Conservation (phyloP, 1,139 yeast species). For the Geotrichum bryndzae region DNA sequence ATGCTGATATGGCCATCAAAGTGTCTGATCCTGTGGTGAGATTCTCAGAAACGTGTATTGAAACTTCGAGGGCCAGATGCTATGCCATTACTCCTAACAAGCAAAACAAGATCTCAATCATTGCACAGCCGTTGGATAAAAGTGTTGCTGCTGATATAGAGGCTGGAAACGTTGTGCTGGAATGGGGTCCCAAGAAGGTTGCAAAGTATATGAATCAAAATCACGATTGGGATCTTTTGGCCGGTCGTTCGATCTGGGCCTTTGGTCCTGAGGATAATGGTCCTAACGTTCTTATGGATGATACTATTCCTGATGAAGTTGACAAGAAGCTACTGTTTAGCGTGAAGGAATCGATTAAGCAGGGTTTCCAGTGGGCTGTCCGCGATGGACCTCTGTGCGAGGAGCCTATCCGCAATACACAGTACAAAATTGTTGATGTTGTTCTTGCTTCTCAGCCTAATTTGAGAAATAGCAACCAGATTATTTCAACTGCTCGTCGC, state of each 20-base stretch:
- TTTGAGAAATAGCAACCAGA: constrained; percentile 60
- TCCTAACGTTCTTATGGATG: constrained; percentile 65
- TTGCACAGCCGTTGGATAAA: constrained; percentile 69
- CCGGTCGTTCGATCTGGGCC: constrained; percentile 77
- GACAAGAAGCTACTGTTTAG: constrained; percentile 48
- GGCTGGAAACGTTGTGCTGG: constrained; percentile 25
- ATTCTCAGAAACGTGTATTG: constrained; percentile 72
- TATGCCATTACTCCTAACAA: constrained; percentile 53
- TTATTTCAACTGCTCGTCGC: constrained; percentile 74
- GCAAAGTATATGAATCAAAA: constrained; percentile 51
- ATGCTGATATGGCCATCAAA: constrained; percentile 63
- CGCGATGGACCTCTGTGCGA: constrained; percentile 89
- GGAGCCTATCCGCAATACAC: constrained; percentile 67
- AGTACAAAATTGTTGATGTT: constrained; percentile 65
- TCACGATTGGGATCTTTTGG: constrained; percentile 77
- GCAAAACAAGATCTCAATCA: constrained; percentile 56
- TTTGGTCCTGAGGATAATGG: constrained; percentile 59
- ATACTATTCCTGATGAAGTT: constrained; percentile 67
- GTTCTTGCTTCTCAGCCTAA: constrained; percentile 45
- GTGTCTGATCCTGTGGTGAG: constrained; percentile 80
- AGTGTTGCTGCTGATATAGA: constrained; percentile 55
- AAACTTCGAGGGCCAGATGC: constrained; percentile 62
- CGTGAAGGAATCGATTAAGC: constrained; percentile 51
- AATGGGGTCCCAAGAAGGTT: constrained; percentile 39
- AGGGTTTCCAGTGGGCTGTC: constrained; percentile 81